Base-by-base conservation (phyloP, 345 rosid genomes). In the Atalantia buxifolia region DNA sequence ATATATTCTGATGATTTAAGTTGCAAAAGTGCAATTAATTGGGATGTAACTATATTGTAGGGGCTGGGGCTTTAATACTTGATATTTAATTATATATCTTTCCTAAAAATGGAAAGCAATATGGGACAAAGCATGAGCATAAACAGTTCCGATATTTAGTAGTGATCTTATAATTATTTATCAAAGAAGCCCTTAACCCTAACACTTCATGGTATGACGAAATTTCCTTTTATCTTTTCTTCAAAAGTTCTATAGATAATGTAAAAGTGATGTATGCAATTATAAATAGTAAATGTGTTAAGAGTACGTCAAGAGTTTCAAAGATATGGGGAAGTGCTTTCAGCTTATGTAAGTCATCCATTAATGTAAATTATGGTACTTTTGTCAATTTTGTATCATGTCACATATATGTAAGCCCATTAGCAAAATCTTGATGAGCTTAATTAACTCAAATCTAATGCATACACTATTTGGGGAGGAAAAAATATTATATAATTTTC, bases 341-440 rank as follows among this genome's bases (percentile, higher is more conserved):
- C 30, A 5, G 76, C 36, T 72, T n/a, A 59, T 60, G 35, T 35
- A 72, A 72, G 66, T 30, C 48, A 42, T 42, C 30, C 77, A 61
- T 21, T 13, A n/a, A 45, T 38, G 45, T 50, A 18, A 4, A 13
- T 75, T 63, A 63, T 21, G 13, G 28, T 30, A 16, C 56, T 50
- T 19, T 36, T 63, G 19, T 24, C 61, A 18, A 19, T 10, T 62
- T 73, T 30, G 19, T 6, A 64, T 16, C 40, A 31, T 30, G 68
- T 31, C 40, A 31, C 21, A 6, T 16, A 19, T 30, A 33, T 27
- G 5, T 30, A 48, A 62, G 66, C 70, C 48, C 42, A 25, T 40
- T 21, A 13, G 35, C 19, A 45, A 30, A 65, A 19, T 38, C 35
- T 65, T 8, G 69, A 18, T 31, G 7, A 65, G 5, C 13, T 31